These are phyloP conservation scores for Blastomyces emzantsi DNA, from an alignment of 2,329 filamentous ascomycete genomes.

Conservation along the genomic window DNA sequence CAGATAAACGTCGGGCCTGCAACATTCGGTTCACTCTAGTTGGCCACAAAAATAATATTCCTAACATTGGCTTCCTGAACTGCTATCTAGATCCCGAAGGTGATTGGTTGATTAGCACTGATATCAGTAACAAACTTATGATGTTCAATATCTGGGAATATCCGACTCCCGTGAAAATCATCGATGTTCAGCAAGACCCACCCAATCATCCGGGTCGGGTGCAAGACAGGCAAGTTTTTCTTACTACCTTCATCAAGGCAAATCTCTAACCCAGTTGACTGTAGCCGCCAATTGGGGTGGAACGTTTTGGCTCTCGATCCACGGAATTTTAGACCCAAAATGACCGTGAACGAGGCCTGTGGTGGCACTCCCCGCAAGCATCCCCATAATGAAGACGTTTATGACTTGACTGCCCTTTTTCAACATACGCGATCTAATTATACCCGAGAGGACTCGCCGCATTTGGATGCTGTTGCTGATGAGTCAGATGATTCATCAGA, in stretches of 20 bases:
- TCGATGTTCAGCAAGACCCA: constrained; percentile 2
- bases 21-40: constrained; percentile 37
- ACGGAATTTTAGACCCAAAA: constrained; percentile 31
- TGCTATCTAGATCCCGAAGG: constrained; percentile 47
- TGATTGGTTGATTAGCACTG: constrained; percentile 49
- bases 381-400: constrained; percentile 14
- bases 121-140: constrained; percentile 44
- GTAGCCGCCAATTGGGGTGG: constrained; percentile 34
- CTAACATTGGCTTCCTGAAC: constrained; percentile 51
- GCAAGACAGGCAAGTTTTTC: constrained; percentile 11
- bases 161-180: constrained; percentile 20
- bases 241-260: neutral
- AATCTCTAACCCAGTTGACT: neutral
- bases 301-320: constrained; percentile 39
- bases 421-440: constrained; percentile 21
- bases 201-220: constrained; percentile 1
- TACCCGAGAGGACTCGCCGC: constrained; percentile 22
- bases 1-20: constrained; percentile 26
- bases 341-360: constrained; percentile 32
- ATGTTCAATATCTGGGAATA: constrained; percentile 43
- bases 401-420: constrained; percentile 23
- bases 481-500: constrained; percentile 7
- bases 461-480: neutral
- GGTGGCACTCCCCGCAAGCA: constrained; percentile 26
- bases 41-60: constrained; percentile 46